phyloP scores from a whole-genome alignment of 1,139 yeast species.

The Starmera stellimalicola region DNA sequence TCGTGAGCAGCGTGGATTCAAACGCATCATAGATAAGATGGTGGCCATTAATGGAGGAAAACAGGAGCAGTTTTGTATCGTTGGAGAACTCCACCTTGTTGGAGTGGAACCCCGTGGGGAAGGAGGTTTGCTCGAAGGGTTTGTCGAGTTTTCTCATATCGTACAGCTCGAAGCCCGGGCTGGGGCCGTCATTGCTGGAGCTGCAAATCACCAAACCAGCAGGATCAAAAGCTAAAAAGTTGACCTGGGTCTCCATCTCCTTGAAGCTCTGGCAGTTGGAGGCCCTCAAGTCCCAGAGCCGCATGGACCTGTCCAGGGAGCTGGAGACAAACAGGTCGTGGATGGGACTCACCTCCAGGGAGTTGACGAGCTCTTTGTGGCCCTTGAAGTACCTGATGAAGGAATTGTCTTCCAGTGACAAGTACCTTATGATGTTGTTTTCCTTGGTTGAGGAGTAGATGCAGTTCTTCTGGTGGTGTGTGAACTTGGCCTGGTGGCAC shows the following conservation, averaged over 20 bases:
- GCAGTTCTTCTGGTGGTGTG: conserved; percentile 67
- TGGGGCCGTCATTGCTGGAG: conserved; percentile 46
- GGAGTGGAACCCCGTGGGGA: conserved; percentile 39
- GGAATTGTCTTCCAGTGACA: conserved; percentile 69
- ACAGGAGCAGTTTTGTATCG: conserved; percentile 64
- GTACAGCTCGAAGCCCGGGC: conserved; percentile 38
- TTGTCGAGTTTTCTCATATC: conserved; percentile 49
- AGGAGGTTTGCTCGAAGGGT: conserved; percentile 38
- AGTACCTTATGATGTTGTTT: conserved; percentile 64
- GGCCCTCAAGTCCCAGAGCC: conserved; percentile 77
- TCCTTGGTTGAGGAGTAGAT: conserved; percentile 77
- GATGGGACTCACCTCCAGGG: conserved; percentile 67
- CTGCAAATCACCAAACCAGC: conserved; percentile 75
- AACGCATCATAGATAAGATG: conserved; percentile 68
- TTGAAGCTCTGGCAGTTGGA: conserved; percentile 55
- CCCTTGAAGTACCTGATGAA: conserved; percentile 83
- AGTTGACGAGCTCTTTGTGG: conserved; percentile 66
- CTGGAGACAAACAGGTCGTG: conserved; percentile 61
- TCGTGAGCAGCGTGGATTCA: conserved; percentile 49
- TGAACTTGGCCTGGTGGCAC: conserved; percentile 76
- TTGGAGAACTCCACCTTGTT: conserved; percentile 74
- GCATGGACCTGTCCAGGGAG: conserved; percentile 68
- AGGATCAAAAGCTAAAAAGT: conserved; percentile 65
- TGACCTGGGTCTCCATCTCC: conserved; percentile 40
- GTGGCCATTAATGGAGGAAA: conserved; percentile 42